These are phyloP conservation scores for Fusarium acutatum DNA, from an alignment of 2,329 filamentous ascomycete species.

Conservation along the genomic window DNA sequence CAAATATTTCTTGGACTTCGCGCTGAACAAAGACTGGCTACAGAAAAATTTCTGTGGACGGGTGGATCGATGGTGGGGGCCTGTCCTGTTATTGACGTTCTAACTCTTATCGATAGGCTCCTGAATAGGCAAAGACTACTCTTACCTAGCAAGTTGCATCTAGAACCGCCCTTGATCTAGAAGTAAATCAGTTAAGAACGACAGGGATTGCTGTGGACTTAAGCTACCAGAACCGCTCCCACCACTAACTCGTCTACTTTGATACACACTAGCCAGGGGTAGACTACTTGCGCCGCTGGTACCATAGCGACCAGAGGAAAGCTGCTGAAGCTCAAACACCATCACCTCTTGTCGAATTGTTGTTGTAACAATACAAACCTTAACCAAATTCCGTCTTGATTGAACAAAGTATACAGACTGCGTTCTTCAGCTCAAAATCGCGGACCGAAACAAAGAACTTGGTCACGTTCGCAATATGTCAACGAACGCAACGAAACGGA, in stretches of 20 bases:
- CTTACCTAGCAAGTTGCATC: neutral
- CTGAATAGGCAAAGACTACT: neutral
- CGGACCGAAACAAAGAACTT: neutral
- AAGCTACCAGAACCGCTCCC: neutral
- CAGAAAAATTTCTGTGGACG: conserved; percentile 41
- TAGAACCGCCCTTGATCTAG: neutral
- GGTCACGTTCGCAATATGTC: conserved; percentile 52
- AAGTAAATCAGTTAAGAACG: neutral
- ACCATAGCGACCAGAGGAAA: conserved; percentile 10
- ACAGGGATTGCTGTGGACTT: no score
- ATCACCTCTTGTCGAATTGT: conserved; percentile 4
- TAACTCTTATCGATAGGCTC: conserved; percentile 26
- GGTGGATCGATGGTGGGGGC: conserved; percentile 25
- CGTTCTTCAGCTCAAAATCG: neutral
- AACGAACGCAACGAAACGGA: conserved; percentile 78
- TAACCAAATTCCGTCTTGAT: neutral
- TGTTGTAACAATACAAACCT: conserved; percentile 23
- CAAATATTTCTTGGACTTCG: conserved; percentile 23
- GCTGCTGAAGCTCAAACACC: conserved; percentile 6
- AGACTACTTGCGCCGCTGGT: neutral
- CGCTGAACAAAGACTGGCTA: conserved; percentile 18
- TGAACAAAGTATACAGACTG: neutral
- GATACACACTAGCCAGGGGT: neutral
- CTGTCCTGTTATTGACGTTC: conserved; percentile 25
- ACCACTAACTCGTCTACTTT: neutral